phyloP scores from a whole-genome alignment of 176 grass and related monocot genomes.

The Luzula sylvatica region DNA sequence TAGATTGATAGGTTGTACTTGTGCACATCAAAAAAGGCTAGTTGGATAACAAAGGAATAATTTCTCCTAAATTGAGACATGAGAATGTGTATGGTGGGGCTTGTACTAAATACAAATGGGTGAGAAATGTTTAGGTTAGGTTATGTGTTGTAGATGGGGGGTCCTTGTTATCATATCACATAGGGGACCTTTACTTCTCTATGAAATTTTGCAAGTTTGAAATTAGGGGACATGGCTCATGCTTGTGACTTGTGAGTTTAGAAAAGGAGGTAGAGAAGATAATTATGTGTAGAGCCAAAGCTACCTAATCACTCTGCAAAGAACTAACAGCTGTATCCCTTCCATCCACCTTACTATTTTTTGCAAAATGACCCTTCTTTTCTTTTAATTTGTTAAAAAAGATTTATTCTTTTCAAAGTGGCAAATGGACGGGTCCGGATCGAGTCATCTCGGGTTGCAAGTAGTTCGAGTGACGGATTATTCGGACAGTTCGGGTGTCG shows the following conservation, averaged over 20 bases:
- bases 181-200: conserved; percentile 16
- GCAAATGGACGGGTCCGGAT: too few species aligned
- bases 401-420: too few species aligned
- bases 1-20: too few species aligned
- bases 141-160: neutral
- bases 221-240: conserved; percentile 14
- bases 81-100: neutral
- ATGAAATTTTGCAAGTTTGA: conserved; percentile 22
- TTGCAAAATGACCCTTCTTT: too few species aligned
- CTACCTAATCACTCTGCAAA: conserved; percentile 11
- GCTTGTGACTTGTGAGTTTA: conserved; percentile 22
- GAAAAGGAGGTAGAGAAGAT: conserved; percentile 13
- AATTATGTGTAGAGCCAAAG: conserved; percentile 30
- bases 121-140: conserved; percentile 11
- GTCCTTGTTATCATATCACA: neutral
- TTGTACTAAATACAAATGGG: neutral
- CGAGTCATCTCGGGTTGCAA: too few species aligned
- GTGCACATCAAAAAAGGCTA: neutral
- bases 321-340: conserved; percentile 34
- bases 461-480: too few species aligned
- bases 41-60: conserved; percentile 8
- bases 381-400: too few species aligned
- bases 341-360: too few species aligned
- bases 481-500: too few species aligned
- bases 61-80: conserved; percentile 14